Conservation (phyloP, 1,284 basidiomycete species). For the Sphagnurus paluster region DNA sequence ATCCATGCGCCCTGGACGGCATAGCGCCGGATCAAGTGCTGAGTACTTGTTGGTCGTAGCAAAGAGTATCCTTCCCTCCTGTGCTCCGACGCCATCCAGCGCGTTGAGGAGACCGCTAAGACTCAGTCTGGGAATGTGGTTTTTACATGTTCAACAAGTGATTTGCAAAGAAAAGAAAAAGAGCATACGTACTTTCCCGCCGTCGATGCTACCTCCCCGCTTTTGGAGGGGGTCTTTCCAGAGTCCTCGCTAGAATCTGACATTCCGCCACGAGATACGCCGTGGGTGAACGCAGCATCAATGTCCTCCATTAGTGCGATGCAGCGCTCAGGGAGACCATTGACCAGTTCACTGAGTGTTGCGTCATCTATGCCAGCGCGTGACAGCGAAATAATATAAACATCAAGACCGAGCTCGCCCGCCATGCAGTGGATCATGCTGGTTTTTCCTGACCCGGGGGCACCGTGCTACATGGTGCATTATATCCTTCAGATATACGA, state of each 20-base stretch:
- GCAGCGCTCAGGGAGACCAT: slow-evolving; percentile 64
- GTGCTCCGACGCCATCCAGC: slow-evolving; percentile 73
- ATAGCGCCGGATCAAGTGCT: slow-evolving; percentile 71
- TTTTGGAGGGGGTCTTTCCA: slow-evolving; percentile 5
- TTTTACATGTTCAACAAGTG: neutral
- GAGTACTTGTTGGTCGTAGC: slow-evolving; percentile 75
- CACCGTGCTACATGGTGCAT: slow-evolving; percentile 70
- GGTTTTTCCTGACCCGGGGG: slow-evolving; percentile 76
- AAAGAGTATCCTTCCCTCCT: slow-evolving; percentile 75
- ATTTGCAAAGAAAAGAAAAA: neutral
- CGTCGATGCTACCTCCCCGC: slow-evolving; percentile 12
- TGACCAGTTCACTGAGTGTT: slow-evolving; percentile 58
- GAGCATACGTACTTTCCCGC: slow-evolving; percentile 14
- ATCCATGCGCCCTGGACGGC: slow-evolving; percentile 79
- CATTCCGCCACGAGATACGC: slow-evolving; percentile 45
- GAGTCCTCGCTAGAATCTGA: slow-evolving; percentile 6
- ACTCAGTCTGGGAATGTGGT: slow-evolving; percentile 41
- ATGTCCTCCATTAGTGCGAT: slow-evolving; percentile 83
- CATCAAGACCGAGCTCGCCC: slow-evolving; percentile 71
- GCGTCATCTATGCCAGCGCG: slow-evolving; percentile 70
- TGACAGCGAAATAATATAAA: slow-evolving; percentile 77
- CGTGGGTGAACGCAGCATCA: slow-evolving; percentile 68
- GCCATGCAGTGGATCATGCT: slow-evolving; percentile 76
- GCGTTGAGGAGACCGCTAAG: slow-evolving; percentile 75
- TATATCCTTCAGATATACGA: neutral